A percentile compares a stretch with the other conserved stretches of the same genome.
Conservation (phyloP, 805 yeast genomes). For the Lipomyces yamadae region DNA sequence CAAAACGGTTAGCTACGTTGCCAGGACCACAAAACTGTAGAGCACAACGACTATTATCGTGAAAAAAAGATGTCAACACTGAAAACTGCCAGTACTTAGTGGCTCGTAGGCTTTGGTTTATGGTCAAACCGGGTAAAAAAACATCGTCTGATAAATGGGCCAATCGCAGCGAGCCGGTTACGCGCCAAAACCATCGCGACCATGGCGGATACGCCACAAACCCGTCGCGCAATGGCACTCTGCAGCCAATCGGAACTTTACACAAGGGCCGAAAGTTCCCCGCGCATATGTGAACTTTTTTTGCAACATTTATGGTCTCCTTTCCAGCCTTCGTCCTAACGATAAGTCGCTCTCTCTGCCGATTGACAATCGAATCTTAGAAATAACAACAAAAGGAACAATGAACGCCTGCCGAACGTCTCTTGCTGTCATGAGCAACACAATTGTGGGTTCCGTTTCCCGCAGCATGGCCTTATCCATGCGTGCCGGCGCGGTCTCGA, state of each 20-base stretch:
- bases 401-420: neutral
- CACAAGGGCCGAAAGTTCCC: conserved; percentile 13
- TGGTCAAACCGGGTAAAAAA: neutral
- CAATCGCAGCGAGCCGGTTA: neutral
- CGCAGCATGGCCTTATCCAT: neutral
- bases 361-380: neutral
- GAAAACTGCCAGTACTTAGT: too few species aligned
- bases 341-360: neutral
- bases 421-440: neutral
- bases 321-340: neutral
- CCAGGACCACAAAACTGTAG: too few species aligned
- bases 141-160: neutral
- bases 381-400: too few species aligned
- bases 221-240: neutral
- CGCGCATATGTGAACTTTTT: conserved; percentile 3
- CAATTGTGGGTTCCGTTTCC: neutral
- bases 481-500: neutral
- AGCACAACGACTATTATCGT: too few species aligned
- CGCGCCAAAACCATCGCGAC: neutral
- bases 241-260: conserved; percentile 22
- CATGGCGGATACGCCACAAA: conserved; percentile 13
- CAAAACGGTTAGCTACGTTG: too few species aligned
- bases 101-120: neutral
- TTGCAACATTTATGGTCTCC: neutral
- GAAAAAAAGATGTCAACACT: too few species aligned